Base-by-base conservation (phyloP, 176 grass and related monocot species). In the Oropetium thomaeum region DNA sequence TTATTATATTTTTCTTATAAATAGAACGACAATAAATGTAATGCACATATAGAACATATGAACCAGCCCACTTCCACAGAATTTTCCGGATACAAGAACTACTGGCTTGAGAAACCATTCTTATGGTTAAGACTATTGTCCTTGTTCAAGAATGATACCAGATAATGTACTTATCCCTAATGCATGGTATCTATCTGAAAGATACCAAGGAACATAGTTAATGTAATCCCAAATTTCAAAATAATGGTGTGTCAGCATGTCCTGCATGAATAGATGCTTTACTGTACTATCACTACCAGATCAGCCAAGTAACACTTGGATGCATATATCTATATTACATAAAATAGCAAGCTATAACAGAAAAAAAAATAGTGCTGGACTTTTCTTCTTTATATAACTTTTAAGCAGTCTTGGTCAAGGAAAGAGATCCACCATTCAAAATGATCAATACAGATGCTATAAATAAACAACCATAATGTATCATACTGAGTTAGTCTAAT, bases 331-430 rank as follows among this genome's bases (percentile, higher is more conserved):
- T 28, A 53, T 47, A 47, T 37, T 51, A 44, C 60, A 65, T 51
- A 67, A 39, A 55, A 58, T 61, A 69, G 62, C 22, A 69, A 39
- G 63, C 59, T 22, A 67, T 37, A 58, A 16, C 22, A 62, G 32
- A 15, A 76, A 29, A 10, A 31, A 34, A 48, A 69, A 38, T 30
- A 53, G 9, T 61, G 16, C 6, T 57, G 35, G 39, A 58, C 31
- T 10, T 25, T 43, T 75, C 32, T 67, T 71, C 30, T 38, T 33
- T 28, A 63, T 38, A n/a, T 55, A 26, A 7, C 62, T 27, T 71
- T 60, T 25, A 53, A 58, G 4, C 9, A 32, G 5, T 62, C 32
- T n/a, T 69, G 55, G 40, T 30, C 34, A 61, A 48, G 8, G 31
- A 40, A 82, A 82, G 1, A 59, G 58, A 58, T 10, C 40, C 58